Evolutionary conservation across 768 basidiomycete genomes (phyloP), one percentile per base, ranked within the genome.

Genomic region (Butyriboletus loyo): DNA sequence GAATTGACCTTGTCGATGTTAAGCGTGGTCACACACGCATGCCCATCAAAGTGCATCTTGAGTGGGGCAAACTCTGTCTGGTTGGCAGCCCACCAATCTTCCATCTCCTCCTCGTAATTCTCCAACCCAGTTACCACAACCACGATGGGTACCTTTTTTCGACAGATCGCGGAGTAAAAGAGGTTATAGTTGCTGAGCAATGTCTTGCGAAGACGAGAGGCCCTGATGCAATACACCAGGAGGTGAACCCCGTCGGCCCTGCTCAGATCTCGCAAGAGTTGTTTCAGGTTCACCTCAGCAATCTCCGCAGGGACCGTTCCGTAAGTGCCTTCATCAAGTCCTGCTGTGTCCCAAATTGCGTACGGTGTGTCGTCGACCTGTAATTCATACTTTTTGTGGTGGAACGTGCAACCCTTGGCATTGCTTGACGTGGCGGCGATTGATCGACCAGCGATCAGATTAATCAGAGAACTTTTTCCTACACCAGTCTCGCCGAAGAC

Each of bases 391-490:
- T 60, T 53, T 40, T 48, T 46, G 48, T 68, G 65, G 13, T 58
- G 46, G 41, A 71, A 72, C 21, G 75, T 76, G 55, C 67, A 73
- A 5, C 73, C 71, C 24, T 57, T 61, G 10, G 66, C 69, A 41
- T 59, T 59, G 47, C 65, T 69, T 6, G 73, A 74, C 19, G 67
- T 65, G 0, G 48, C 46, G 28, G 74, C 74, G 25, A 62, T 73
- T 73, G 59, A 76, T 64, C 50, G 75, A 60, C 62, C 64, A 48
- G 62, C 62, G 40, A 78, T 57, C 68, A 76, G 67, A 60, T 76
- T 75, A 47, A 78, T 60, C 49, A 76, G 60, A n/a, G 72, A 75
- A 59, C 76, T 73, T 54, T 78, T 77, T 31, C 70, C 65, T 37
- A 74, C 62, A 2, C 66, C 67, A 44, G 58, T 59, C 54, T 66